These are phyloP conservation scores for Ceratonia siliqua DNA, from an alignment of 306 rosid species.

Conservation along the genomic window DNA sequence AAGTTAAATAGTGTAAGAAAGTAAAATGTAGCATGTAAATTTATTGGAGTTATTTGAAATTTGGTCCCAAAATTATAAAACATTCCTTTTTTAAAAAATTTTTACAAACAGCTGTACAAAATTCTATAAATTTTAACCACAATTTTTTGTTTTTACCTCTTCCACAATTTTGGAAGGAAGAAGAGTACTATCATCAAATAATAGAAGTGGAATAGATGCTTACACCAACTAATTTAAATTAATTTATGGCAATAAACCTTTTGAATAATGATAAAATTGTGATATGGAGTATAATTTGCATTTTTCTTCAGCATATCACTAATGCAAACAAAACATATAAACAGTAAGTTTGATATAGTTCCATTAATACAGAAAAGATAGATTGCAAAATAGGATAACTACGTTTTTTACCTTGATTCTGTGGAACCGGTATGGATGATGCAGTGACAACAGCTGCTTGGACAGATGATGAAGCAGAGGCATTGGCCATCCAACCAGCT, in stretches of 20 bases:
- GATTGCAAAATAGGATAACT: not conserved
- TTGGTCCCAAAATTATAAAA: not conserved
- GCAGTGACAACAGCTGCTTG: constrained; percentile 94
- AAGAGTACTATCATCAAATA: too few species aligned
- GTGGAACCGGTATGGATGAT: constrained; percentile 77
- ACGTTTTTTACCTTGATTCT: constrained; percentile 69
- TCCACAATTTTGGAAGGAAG: too few species aligned
- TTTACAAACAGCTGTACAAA: not conserved
- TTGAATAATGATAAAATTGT: too few species aligned
- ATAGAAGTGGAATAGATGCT: not conserved
- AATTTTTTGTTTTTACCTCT: too few species aligned
- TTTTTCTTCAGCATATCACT: not conserved
- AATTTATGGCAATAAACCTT: too few species aligned
- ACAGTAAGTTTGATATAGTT: not conserved
- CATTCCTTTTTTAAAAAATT: not conserved
- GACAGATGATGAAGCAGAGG: constrained; percentile 85
- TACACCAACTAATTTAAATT: not conserved
- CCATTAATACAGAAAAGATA: not conserved
- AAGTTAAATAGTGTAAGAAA: not conserved
- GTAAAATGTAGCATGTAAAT: constrained; percentile 1
- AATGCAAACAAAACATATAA: too few species aligned
- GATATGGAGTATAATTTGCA: not conserved
- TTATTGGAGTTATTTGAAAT: not conserved
- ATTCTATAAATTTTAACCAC: not conserved
- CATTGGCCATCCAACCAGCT: constrained; percentile 94